Conservation (phyloP, 2,329 filamentous ascomycete genomes). For the Colletotrichum liriopes region DNA sequence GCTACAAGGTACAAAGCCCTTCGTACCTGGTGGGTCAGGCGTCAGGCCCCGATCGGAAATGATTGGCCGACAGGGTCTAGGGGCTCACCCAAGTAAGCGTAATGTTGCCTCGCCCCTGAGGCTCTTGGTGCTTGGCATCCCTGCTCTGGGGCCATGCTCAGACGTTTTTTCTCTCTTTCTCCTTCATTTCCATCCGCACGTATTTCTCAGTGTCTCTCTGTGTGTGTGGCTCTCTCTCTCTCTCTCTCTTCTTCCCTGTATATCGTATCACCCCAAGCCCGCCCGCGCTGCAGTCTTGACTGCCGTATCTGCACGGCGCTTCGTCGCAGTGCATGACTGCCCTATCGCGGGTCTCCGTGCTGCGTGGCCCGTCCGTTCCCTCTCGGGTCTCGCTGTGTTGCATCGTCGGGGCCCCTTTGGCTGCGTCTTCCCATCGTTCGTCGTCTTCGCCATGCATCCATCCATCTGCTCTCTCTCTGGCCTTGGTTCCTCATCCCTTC, state of each 20-base stretch:
- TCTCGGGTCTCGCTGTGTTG: neutral
- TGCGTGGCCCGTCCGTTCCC: conserved; percentile 26
- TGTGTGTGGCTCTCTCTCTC: neutral
- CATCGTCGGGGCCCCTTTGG: neutral
- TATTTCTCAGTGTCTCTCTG: neutral
- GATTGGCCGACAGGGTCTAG: neutral
- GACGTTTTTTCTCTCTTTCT: conserved; percentile 19
- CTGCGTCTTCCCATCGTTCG: neutral
- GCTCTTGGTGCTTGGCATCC: conserved; percentile 39
- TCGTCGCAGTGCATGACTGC: neutral
- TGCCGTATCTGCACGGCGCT: conserved; percentile 8
- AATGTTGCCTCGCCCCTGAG: conserved; percentile 33
- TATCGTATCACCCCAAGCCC: neutral
- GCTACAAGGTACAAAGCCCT: neutral
- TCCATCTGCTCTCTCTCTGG: neutral
- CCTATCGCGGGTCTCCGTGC: conserved; percentile 19
- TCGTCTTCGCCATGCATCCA: neutral
- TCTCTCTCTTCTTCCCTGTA: neutral
- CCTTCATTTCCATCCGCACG: neutral
- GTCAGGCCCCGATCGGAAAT: neutral
- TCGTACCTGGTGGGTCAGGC: neutral
- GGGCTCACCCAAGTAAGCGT: conserved; percentile 26
- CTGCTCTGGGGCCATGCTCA: conserved; percentile 38
- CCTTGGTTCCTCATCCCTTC: neutral
- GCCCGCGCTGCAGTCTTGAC: neutral